Evolutionary conservation across 2,329 filamentous ascomycete species (phyloP).

Genomic region (Colletotrichum scovillei): DNA sequence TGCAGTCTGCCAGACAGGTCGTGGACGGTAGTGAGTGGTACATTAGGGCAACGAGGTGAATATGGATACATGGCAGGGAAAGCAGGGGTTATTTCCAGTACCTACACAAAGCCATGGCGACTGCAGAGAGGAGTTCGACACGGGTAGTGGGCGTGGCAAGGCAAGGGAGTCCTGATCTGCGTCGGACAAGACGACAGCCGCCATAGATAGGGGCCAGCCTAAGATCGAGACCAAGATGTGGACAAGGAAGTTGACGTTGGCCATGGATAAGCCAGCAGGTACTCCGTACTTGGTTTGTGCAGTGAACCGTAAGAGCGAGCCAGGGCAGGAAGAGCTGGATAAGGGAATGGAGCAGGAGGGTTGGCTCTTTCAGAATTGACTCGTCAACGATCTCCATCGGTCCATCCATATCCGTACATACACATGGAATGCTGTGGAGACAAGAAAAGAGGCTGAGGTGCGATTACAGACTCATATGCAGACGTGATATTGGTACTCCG

Average conservation of each 20-base stretch:
- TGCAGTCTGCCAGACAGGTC: not conserved
- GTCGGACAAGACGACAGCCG: not conserved
- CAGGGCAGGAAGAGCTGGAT: not conserved
- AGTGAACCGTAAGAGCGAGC: not conserved
- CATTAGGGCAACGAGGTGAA: not conserved
- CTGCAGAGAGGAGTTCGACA: constrained; percentile 4
- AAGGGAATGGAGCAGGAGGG: not conserved
- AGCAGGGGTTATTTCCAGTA: not conserved
- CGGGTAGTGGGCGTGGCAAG: constrained; percentile 19
- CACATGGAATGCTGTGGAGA: not conserved
- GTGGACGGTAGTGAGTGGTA: not conserved
- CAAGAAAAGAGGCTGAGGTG: not conserved
- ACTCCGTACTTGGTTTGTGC: not conserved
- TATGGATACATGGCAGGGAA: not conserved
- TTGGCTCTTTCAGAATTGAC: not conserved
- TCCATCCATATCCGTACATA: not conserved
- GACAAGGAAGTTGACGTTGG: not conserved
- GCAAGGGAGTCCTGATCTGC: constrained; percentile 23
- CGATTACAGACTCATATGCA: not conserved
- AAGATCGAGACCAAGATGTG: not conserved
- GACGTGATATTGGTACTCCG: constrained; percentile 6
- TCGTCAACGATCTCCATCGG: not conserved
- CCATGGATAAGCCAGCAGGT: not conserved
- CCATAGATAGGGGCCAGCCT: not conserved
- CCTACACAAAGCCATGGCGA: not conserved